Evolutionary conservation across 768 basidiomycete species (phyloP).

Genomic region (Tulasnella sp.): DNA sequence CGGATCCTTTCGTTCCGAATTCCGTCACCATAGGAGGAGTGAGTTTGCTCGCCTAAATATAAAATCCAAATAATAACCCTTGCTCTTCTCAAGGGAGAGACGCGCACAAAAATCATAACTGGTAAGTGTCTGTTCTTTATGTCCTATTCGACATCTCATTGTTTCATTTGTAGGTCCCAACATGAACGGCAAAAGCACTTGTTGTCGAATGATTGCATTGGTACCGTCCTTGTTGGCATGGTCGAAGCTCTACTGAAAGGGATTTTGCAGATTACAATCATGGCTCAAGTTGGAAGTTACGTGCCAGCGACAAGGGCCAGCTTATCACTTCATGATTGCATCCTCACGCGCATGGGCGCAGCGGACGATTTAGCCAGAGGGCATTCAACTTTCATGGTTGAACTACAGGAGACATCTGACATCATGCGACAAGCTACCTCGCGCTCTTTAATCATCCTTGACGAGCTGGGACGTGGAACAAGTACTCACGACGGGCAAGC

Average conservation of each 20-base stretch:
- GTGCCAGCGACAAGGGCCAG: constrained; percentile 73
- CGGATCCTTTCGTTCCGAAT: constrained; percentile 84
- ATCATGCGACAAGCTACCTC: constrained; percentile 70
- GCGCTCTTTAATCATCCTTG: constrained; percentile 78
- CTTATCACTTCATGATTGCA: constrained; percentile 72
- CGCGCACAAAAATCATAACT: constrained; percentile 63
- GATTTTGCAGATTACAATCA: constrained; percentile 27
- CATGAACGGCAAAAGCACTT: constrained; percentile 29
- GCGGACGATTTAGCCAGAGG: constrained; percentile 81
- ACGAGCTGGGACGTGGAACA: constrained; percentile 79
- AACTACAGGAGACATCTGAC: constrained; percentile 88
- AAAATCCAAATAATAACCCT: background rate
- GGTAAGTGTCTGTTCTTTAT: constrained; percentile 32
- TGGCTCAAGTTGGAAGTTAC: constrained; percentile 85
- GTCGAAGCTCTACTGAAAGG: background rate
- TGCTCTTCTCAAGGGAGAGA: constrained; percentile 24
- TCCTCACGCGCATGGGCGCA: constrained; percentile 89
- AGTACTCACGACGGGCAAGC: constrained; percentile 75
- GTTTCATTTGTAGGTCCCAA: constrained; percentile 39
- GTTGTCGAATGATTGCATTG: constrained; percentile 52
- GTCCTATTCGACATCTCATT: constrained; percentile 22
- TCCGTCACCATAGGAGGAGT: constrained; percentile 55
- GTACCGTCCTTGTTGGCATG: constrained; percentile 26
- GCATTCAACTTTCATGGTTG: constrained; percentile 94
- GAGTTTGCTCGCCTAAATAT: background rate